Base-by-base conservation (phyloP, 164 flowering plant species). In the Houttuynia cordata region DNA sequence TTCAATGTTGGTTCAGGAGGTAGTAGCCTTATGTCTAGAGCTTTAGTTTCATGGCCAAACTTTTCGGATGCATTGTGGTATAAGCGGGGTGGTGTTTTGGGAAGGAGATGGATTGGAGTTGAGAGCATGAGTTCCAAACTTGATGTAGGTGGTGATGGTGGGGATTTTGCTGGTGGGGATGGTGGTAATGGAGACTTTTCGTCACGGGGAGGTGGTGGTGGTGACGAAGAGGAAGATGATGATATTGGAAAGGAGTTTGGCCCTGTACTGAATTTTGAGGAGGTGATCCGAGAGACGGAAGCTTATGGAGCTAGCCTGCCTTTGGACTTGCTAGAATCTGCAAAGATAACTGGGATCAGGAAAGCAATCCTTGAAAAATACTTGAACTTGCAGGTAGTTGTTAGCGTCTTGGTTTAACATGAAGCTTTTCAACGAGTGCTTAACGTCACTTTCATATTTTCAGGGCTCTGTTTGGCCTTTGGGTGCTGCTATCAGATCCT, bases 321-420 rank as follows among this genome's bases (percentile, higher is more conserved):
- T 34, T 53, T 63, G 1, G 96, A 88, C 66, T 83, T 88, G 88
- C 53, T 85, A 53, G 84, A 86, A 68, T 91, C 94, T 15, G 94
- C 96, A 3, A 78, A 78, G 60, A 71, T 69, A 13, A 50, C 58
- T 1, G 96, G 94, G 22, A 76, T 89, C 57, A 77, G 93, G 10
- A 56, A 72, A 67, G 58, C 82, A 51, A 63, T 89, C 65, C 83
- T 87, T 47, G 56, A 59, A 23, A 71, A 91, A 47, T 87, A 83
- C 63, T 75, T 89, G 74, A 88, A 89, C 61, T 77, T 83, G 75
- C 88, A 87, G 91, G 96, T 91, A 53, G 0, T 1, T 7, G 49
- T 17, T 45, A 10, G 14, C 49, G 8, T 7, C 49, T 45, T 17
- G 49, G 17, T 4, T 45, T 3, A 12, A 45, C 17, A 45, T 7